Base-by-base conservation (phyloP, 345 rosid genomes). In the Heritiera littoralis region DNA sequence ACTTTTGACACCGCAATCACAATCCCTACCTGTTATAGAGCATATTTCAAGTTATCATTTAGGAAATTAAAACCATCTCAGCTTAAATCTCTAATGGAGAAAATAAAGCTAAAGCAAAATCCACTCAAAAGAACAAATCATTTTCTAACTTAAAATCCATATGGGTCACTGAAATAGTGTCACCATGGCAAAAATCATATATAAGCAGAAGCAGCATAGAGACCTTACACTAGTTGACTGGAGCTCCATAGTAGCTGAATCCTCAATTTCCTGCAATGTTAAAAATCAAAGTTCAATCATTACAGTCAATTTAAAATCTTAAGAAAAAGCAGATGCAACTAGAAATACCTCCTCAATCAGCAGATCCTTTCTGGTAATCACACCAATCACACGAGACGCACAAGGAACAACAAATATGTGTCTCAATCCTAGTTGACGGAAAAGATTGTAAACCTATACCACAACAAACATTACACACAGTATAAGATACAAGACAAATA, bases 391-490 rank as follows among this genome's bases (percentile, higher is more conserved):
- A 72, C 84, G 95, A 49, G 99, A 88, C 73, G 99, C 94, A 77
- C 95, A 97, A 13, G 98, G 99, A 68, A 96, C 97, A 6, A 95
- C 98, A 73, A 95, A 95, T 82, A 95, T 69, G 82, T 95, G 99
- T 80, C 99, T 87, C 84, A 95, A 82, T 66, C 98, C 99, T 73
- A 95, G 90, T 88, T 95, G 98, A 40, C 98, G 98, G 88, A 95
- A 95, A 69, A 95, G 93, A 84, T 92, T 92, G 81, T 95, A 93
- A n/a, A 95, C 99, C 99, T 95, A 66, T 15, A 82, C 9, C 78
- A 80, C 28, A 40, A 75, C 68, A 63, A 75, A 78, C 41, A 84
- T 65, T 59, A 48, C 67, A 59, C 30, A 80, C 9, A 35, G 20
- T 52, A 76, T 66, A 78, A 64, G 65, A 72, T 45, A 38, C 40